These are phyloP conservation scores for Schwanniomyces sp. DNA, from an alignment of 805 yeast species.

Conservation along the genomic window DNA sequence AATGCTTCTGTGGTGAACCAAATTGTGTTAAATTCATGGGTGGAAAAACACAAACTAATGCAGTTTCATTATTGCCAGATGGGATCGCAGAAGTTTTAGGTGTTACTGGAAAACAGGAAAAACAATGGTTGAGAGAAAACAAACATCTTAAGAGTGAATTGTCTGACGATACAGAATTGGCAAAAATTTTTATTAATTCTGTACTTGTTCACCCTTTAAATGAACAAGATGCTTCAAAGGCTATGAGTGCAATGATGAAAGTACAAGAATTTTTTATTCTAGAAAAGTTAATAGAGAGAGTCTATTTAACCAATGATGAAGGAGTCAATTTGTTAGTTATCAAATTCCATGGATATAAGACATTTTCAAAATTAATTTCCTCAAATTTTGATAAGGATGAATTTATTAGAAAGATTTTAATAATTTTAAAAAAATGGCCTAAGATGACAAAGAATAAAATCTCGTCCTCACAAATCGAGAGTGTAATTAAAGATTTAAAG, in stretches of 20 bases:
- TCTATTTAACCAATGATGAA: slow-evolving; percentile 52
- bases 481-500: slow-evolving; percentile 48
- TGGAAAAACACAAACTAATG: slow-evolving; percentile 95
- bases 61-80: slow-evolving; percentile 81
- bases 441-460: slow-evolving; percentile 75
- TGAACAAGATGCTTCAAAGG: slow-evolving; percentile 66
- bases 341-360: slow-evolving; percentile 83
- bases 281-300: slow-evolving; percentile 65
- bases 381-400: slow-evolving; percentile 23
- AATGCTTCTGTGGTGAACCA: slow-evolving; percentile 90
- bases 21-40: slow-evolving; percentile 94
- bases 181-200: slow-evolving; percentile 62
- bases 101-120: slow-evolving; percentile 64
- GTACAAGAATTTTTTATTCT: slow-evolving; percentile 67
- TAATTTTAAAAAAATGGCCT: slow-evolving; percentile 54
- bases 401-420: slow-evolving; percentile 50
- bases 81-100: slow-evolving; percentile 84
- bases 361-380: slow-evolving; percentile 62
- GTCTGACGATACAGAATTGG: slow-evolving; percentile 56
- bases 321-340: slow-evolving; percentile 59
- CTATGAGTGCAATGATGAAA: slow-evolving; percentile 80
- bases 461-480: slow-evolving; percentile 69
- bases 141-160: slow-evolving; percentile 54
- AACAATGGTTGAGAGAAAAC: slow-evolving; percentile 62
- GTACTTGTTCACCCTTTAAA: slow-evolving; percentile 53